Percentiles rank a stretch among this genome's conserved stretches.
Evolutionary conservation across 1,139 yeast species (phyloP).

Genomic region (Candida sanyaensis): DNA sequence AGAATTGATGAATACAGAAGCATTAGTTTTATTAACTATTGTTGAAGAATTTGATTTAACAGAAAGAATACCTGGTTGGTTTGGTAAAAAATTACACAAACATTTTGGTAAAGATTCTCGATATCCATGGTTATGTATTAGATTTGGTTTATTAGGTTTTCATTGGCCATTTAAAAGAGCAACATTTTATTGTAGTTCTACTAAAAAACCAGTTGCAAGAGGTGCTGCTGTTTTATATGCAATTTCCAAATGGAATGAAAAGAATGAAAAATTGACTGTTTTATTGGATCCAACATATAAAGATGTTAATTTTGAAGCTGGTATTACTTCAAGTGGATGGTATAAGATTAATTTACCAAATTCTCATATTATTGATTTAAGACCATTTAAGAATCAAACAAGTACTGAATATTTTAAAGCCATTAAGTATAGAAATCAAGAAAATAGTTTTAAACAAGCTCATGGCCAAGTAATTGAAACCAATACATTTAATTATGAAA

Average conservation of each 20-base stretch:
- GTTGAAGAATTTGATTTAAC: slow-evolving; percentile 40
- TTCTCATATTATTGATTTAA: slow-evolving; percentile 41
- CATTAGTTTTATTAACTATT: slow-evolving; percentile 36
- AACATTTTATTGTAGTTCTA: slow-evolving; percentile 37
- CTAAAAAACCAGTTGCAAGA: slow-evolving; percentile 42
- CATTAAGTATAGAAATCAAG: slow-evolving; percentile 42
- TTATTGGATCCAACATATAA: slow-evolving; percentile 41
- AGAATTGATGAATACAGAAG: slow-evolving; percentile 41
- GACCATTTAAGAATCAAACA: slow-evolving; percentile 32
- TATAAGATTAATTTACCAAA: slow-evolving; percentile 33
- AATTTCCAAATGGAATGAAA: slow-evolving; percentile 35
- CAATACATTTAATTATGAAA: slow-evolving; percentile 24
- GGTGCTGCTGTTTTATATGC: slow-evolving; percentile 42
- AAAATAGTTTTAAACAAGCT: slow-evolving; percentile 31
- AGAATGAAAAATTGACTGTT: slow-evolving; percentile 29
- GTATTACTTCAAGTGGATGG: slow-evolving; percentile 45
- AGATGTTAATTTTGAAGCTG: slow-evolving; percentile 32
- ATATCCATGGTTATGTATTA: slow-evolving; percentile 32
- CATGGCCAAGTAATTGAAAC: slow-evolving; percentile 33
- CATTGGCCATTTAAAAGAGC: slow-evolving; percentile 51
- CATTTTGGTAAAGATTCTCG: slow-evolving; percentile 32
- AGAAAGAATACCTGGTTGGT: slow-evolving; percentile 28
- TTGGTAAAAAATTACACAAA: slow-evolving; percentile 25
- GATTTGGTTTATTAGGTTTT: slow-evolving; percentile 43
- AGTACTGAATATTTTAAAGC: slow-evolving; percentile 37